Evolutionary conservation across 1,284 basidiomycete genomes (phyloP).

Genomic region (Entoloma clypeatum): DNA sequence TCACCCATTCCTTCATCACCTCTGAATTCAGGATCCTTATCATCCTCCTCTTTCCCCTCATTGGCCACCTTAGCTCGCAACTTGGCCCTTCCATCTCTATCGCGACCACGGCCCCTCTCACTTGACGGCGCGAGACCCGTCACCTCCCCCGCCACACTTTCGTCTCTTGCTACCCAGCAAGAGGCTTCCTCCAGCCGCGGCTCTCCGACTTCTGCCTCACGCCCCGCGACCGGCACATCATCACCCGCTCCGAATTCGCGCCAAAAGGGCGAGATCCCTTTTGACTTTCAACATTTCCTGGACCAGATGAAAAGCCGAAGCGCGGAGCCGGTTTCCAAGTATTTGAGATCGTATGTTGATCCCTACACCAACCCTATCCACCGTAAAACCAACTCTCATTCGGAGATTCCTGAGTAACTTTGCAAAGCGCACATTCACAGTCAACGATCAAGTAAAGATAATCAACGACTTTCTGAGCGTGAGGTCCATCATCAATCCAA

Average conservation of each 20-base stretch:
- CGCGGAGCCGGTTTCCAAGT: constrained; percentile 89
- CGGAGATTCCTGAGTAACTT: constrained; percentile 87
- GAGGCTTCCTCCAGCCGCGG: constrained; percentile 23
- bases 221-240: constrained; percentile 23
- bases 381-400: constrained; percentile 3
- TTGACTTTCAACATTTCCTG: constrained; percentile 86
- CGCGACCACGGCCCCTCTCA: constrained; percentile 50
- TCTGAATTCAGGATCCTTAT: constrained; percentile 10
- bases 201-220: constrained; percentile 23
- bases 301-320: constrained; percentile 85
- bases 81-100: constrained; percentile 50
- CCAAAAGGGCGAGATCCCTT: constrained; percentile 42
- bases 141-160: constrained; percentile 52
- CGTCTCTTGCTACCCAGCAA: constrained; percentile 54
- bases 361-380: neutral
- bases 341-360: constrained; percentile 76
- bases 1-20: constrained; percentile 20
- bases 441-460: constrained; percentile 89
- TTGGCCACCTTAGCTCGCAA: constrained; percentile 61
- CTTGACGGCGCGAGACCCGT: constrained; percentile 51
- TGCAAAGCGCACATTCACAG: constrained; percentile 82
- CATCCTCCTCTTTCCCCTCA: constrained; percentile 49
- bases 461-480: constrained; percentile 90
- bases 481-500: constrained; percentile 27
- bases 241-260: constrained; percentile 22